Percentiles rank a stretch among this genome's conserved stretches.
Conservation (phyloP, 1,284 basidiomycete genomes). For the Pulchroboletus neoregius region DNA sequence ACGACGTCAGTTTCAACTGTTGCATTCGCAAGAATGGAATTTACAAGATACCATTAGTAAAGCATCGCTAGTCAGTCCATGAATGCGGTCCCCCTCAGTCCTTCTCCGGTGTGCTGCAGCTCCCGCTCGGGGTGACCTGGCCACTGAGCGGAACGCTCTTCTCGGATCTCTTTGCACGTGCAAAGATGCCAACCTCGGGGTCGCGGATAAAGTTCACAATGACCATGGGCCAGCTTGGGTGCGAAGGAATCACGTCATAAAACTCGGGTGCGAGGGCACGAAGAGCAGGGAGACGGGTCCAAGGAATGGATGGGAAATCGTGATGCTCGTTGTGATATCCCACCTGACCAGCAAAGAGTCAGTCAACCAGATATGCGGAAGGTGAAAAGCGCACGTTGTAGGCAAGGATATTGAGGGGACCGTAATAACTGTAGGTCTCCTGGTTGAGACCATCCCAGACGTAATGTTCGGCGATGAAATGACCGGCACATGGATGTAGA, state of each 20-base stretch:
- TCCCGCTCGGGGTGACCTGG: slow-evolving; percentile 17
- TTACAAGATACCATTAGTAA: slow-evolving; percentile 24
- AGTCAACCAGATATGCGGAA: background rate
- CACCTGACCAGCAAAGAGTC: slow-evolving; percentile 49
- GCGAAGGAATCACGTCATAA: slow-evolving; percentile 85
- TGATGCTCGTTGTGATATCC: slow-evolving; percentile 99
- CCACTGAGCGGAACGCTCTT: slow-evolving; percentile 27
- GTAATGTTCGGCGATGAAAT: slow-evolving; percentile 98
- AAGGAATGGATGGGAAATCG: slow-evolving; percentile 94
- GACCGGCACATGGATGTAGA: slow-evolving; percentile 92
- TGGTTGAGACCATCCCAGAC: slow-evolving; percentile 87
- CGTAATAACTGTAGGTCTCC: slow-evolving; percentile 98
- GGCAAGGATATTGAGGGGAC: slow-evolving; percentile 85
- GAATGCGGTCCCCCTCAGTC: slow-evolving; percentile 12
- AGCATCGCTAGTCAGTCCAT: slow-evolving; percentile 7
- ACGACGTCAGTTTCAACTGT: background rate
- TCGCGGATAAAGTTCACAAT: slow-evolving; percentile 93
- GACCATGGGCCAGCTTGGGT: slow-evolving; percentile 93
- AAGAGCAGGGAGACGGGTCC: slow-evolving; percentile 90
- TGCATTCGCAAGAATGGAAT: slow-evolving; percentile 10
- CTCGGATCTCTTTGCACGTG: slow-evolving; percentile 44
- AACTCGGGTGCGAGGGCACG: slow-evolving; percentile 86
- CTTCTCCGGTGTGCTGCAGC: slow-evolving; percentile 11
- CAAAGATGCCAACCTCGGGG: slow-evolving; percentile 73
- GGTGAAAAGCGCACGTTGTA: slow-evolving; percentile 72